Base-by-base conservation (phyloP, 441 rosid species). In the Geranium incanum region DNA sequence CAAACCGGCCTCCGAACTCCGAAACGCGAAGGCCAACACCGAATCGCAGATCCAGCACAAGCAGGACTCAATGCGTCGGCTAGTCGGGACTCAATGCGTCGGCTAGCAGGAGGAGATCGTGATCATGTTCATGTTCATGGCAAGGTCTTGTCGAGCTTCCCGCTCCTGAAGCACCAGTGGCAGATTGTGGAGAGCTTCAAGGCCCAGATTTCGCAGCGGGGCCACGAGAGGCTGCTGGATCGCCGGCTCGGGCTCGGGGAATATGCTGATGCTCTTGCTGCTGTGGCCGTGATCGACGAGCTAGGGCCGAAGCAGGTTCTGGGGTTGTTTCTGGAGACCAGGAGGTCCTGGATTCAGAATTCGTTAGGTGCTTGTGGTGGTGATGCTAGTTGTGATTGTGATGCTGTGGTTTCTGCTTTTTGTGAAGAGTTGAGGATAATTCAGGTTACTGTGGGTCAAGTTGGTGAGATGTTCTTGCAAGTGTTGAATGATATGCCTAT, bases 141-240 rank as follows among this genome's bases (percentile, higher is more conserved):
- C 76, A 85, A 79, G 70, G 80, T 89, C 18, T 79, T 89, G 75
- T 81, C 92, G 57, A 90, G 87, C 74, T 92, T 92, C 70, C 97
- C 99, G 33, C 78, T 92, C 11, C 77, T 95, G 74, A 96, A 94
- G 80, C 97, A 94, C 69, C 99, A 94, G 77, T 94, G 97, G 93
- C 97, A 92, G 93, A 95, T 92, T 64, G 97, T 92, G 21, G 99
- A 92, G 90, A 84, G 96, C 82, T 94, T 92, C 71, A 94, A 94
- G 81, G 81, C 78, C 57, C 99, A 94, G 91, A 92, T 94, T 78
- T 90, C 99, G 3, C 97, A 92, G 87, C 84, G 95, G 78, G 85
- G 96, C 59, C 96, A 81, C 28, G 99, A 95, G 79, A 78, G 97
- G 77, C 79, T 95, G 78, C 72, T 91, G 67, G 98, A 89, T 84